These are phyloP conservation scores for Penicillium canescens DNA, from an alignment of 495 filamentous ascomycete genomes.

Conservation along the genomic window DNA sequence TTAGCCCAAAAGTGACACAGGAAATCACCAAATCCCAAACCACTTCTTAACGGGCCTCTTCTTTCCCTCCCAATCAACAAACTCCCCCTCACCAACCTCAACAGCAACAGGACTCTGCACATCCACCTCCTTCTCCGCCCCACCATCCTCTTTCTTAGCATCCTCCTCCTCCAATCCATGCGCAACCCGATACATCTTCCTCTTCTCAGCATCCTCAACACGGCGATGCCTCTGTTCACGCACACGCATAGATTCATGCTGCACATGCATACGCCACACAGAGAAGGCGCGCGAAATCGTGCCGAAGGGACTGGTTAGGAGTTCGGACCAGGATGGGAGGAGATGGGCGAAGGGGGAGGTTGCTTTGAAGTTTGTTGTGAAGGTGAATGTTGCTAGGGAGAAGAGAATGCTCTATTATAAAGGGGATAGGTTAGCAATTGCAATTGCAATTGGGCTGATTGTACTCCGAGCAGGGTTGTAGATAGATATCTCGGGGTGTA, in stretches of 20 bases:
- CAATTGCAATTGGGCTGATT: not conserved
- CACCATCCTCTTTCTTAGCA: constrained; percentile 8
- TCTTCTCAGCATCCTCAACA: constrained; percentile 78
- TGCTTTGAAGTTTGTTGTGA: constrained; percentile 66
- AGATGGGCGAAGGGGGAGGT: constrained; percentile 72
- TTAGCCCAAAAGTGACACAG: too few relatives aligned
- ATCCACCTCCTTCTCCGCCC: constrained; percentile 23
- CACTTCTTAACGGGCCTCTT: constrained; percentile 59
- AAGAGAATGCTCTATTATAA: constrained; percentile 61
- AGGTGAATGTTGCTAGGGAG: constrained; percentile 64
- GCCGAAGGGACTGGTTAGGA: constrained; percentile 62
- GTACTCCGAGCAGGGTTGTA: too few relatives aligned
- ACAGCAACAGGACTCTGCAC: constrained; percentile 33
- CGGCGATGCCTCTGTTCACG: constrained; percentile 64
- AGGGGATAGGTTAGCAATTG: not conserved
- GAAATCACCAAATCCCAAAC: constrained; percentile 59
- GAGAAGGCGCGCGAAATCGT: constrained; percentile 58
- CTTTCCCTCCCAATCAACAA: constrained; percentile 46
- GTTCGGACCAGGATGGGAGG: constrained; percentile 60
- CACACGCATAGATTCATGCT: constrained; percentile 60
- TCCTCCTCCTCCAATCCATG: constrained; percentile 69
- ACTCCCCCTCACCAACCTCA: constrained; percentile 21
- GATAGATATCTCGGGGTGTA: too few relatives aligned
- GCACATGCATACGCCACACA: constrained; percentile 69
- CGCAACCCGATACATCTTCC: constrained; percentile 74